Evolutionary conservation across 2,329 filamentous ascomycete genomes (phyloP).

Genomic region (Basipetospora sp.): DNA sequence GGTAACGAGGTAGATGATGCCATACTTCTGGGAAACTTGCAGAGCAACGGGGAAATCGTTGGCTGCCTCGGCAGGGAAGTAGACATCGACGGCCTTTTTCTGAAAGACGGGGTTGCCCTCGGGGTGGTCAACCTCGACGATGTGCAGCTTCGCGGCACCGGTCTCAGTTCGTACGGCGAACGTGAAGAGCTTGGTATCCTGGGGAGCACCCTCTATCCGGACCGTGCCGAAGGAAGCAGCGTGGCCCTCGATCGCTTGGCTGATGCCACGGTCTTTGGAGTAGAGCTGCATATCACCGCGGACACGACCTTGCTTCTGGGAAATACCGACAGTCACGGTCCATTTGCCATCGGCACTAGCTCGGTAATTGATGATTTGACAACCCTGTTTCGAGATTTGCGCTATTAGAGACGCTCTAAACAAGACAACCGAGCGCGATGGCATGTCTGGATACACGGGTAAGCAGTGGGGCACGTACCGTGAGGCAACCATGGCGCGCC

Average conservation of each 20-base stretch:
- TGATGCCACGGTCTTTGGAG: conserved; percentile 89
- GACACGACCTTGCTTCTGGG: conserved; percentile 80
- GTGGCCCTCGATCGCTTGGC: conserved; percentile 94
- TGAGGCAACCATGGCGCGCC: conserved; percentile 80
- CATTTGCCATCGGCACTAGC: conserved; percentile 91
- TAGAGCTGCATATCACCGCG: conserved; percentile 95
- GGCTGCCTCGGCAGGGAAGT: conserved; percentile 86
- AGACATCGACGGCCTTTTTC: conserved; percentile 95
- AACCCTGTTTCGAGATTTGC: conserved; percentile 45
- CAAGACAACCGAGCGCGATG: no score
- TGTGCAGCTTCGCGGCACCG: conserved; percentile 77
- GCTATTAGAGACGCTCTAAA: conserved; percentile 10
- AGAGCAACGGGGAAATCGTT: conserved; percentile 98
- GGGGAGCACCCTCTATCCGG: conserved; percentile 71
- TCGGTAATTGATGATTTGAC: conserved; percentile 99
- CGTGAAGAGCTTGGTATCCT: conserved; percentile 89
- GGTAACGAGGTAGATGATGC: conserved; percentile 90
- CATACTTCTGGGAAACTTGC: conserved; percentile 93
- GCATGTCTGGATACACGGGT: no score
- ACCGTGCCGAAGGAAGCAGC: conserved; percentile 87
- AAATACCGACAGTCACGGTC: conserved; percentile 96
- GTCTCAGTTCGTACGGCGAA: conserved; percentile 84
- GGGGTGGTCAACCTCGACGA: conserved; percentile 92
- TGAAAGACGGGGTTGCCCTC: conserved; percentile 75
- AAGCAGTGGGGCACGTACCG: conserved; percentile 38